Evolutionary conservation across 805 yeast species (phyloP), one percentile per base, ranked within the genome.

Genomic region (Ogataea polymorpha): DNA sequence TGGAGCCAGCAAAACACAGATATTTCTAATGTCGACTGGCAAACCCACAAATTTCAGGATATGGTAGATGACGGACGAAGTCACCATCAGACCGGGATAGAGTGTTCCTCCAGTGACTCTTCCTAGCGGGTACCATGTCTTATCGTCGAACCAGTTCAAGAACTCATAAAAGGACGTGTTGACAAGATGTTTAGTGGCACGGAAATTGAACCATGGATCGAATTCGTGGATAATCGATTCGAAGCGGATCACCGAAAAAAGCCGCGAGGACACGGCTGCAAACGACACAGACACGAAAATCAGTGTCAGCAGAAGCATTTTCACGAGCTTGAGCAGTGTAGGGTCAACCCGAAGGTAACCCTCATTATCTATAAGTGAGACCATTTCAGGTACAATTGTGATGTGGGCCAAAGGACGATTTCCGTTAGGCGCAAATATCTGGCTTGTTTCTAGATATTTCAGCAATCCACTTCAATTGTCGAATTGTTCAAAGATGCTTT

Each of bases 101-200:
- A 93, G 67, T 1, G 99, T 95, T 44, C 99, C 99, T 54, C 99
- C 99, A 10, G 99, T 93, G 58, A 93, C 99, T 68, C 99, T 79
- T 15, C 99, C 99, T 52, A 93, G 73, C 14, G 99, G 99, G 64
- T 93, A 93, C 99, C 99, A 93, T 14, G 99, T 91, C 61, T 96
- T 79, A 63, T 91, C 97, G 63, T 93, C 99, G 58, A 93, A 93
- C 99, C 99, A 93, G 64, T 93, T 93, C 58, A 95, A 74, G 59
- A 93, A 95, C 51, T 89, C 90, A 70, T 89, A 84, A 64, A 79
- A 91, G 6, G 93, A 82, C 58, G 88, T 80, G 32, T 77, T 70
- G 23, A 88, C 95, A 51, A 93, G 74, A 63, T 87, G 88, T 63
- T 86, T 85, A n/a, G 99, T 86, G 32, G 99, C 99, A 50, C 99